phyloP scores from a whole-genome alignment of 345 rosid genomes.

The Raphanus raphanistrum region DNA sequence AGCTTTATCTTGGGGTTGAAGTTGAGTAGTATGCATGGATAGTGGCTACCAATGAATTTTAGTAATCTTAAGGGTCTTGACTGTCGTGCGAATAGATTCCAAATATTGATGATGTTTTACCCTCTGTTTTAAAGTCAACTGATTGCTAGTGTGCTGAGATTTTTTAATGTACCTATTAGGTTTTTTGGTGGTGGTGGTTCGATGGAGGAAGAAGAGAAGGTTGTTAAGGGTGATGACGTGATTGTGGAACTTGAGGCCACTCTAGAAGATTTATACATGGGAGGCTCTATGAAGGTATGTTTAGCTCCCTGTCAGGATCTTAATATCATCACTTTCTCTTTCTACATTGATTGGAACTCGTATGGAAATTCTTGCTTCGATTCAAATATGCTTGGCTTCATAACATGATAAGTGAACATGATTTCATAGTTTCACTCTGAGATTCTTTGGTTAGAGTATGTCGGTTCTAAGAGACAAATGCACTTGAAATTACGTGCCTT shows the following conservation, averaged over 20 bases:
- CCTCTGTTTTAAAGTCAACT: neutral
- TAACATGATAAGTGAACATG: neutral
- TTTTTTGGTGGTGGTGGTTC: conserved; percentile 89
- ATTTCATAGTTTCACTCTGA: neutral
- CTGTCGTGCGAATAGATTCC: neutral
- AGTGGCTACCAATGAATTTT: neutral
- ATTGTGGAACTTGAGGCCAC: conserved; percentile 92
- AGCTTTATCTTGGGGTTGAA: neutral
- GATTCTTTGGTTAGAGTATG: neutral
- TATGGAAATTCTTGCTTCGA: neutral
- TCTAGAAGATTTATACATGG: conserved; percentile 96
- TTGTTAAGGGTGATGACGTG: conserved; percentile 91
- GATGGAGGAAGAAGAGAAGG: conserved; percentile 87
- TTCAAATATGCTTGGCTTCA: neutral
- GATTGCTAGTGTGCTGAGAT: conserved; percentile 5
- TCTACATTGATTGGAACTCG: neutral
- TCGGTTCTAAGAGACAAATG: neutral
- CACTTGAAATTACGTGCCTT: neutral
- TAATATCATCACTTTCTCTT: neutral
- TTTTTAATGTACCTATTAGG: conserved; percentile 33
- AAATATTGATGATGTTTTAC: neutral
- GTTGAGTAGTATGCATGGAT: neutral
- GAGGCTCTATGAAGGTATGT: conserved; percentile 85
- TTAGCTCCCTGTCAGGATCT: neutral
- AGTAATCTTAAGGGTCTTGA: neutral